Conservation (phyloP, 768 basidiomycete species). For the Termitomyces sp. region DNA sequence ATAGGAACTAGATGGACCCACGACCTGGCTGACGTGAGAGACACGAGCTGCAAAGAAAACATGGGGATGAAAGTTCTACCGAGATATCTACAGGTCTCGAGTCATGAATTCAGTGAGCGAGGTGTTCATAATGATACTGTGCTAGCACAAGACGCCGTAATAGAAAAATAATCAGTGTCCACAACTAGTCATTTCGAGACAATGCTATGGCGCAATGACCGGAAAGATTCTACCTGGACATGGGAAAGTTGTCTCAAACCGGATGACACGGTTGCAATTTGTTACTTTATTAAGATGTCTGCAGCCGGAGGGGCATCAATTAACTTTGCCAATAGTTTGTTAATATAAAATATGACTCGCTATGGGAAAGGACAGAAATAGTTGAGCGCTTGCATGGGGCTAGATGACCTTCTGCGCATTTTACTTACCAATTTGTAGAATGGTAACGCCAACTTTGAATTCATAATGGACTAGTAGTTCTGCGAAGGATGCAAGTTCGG, state of each 20-base stretch:
- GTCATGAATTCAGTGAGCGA: background rate
- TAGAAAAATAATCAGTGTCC: background rate
- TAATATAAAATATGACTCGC: background rate
- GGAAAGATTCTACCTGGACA: background rate
- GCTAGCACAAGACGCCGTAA: background rate
- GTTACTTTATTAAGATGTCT: background rate
- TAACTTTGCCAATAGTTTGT: background rate
- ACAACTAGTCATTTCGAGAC: background rate
- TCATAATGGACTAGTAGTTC: background rate
- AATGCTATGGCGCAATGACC: background rate
- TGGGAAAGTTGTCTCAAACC: background rate
- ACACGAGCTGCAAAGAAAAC: background rate
- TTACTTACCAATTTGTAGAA: background rate
- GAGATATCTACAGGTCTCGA: background rate
- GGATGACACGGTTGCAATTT: constrained; percentile 3
- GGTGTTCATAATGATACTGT: background rate
- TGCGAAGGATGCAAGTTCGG: too few relatives aligned
- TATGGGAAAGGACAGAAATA: background rate
- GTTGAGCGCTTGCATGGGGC: background rate
- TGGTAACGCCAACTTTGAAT: background rate
- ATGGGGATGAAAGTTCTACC: background rate
- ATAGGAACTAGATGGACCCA: background rate
- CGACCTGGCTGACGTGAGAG: background rate
- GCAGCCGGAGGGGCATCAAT: background rate
- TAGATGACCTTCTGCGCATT: too few relatives aligned